Evolutionary conservation across 345 rosid species (phyloP), one percentile per base, ranked within the genome.

Genomic region (Draba incana): DNA sequence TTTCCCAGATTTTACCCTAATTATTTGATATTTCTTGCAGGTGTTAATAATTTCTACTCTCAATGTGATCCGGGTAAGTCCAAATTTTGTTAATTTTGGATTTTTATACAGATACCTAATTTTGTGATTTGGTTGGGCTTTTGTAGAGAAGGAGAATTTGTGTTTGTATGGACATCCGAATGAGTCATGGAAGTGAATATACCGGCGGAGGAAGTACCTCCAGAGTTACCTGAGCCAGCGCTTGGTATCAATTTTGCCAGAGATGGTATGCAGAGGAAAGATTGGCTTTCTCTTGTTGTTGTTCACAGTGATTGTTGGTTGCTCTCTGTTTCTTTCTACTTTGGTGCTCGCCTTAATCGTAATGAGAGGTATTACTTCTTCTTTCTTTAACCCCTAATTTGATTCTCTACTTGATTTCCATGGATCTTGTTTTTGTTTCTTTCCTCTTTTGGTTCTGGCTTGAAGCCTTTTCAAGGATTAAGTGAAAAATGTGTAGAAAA

Each of bases 221-320:
- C 99, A 0, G 98, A 91, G 89, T 86, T 94, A 38, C 99, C 99
- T 53, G 99, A 94, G 77, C 98, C 98, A 2, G 98, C 98, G 1
- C 86, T 89, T 54, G 99, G 99, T 31, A 94, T 94, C 75, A 94
- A 89, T 81, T 94, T 89, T 60, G 96, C 97, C 0, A 84, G 99
- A 80, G 99, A 94, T 81, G 97, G 99, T 16, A 94, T 89, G 98
- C 85, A 86, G 77, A 82, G 93, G 56, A 92, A 92, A 77, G 98
- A 92, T 69, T 92, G 97, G 98, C 84, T 94, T 35, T 89, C 98
- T 8, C 71, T 94, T 41, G 90, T 94, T 59, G 96, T 98, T 4
- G 97, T 94, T 42, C 99, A 94, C 62, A 89, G 96, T 70, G 99
- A 94, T 74, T 91, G 93, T 7, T 94, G 99, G 99, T 78, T 94